Evolutionary conservation across 2,329 filamentous ascomycete species (phyloP).

Genomic region (Trichoderma brevicompactum): DNA sequence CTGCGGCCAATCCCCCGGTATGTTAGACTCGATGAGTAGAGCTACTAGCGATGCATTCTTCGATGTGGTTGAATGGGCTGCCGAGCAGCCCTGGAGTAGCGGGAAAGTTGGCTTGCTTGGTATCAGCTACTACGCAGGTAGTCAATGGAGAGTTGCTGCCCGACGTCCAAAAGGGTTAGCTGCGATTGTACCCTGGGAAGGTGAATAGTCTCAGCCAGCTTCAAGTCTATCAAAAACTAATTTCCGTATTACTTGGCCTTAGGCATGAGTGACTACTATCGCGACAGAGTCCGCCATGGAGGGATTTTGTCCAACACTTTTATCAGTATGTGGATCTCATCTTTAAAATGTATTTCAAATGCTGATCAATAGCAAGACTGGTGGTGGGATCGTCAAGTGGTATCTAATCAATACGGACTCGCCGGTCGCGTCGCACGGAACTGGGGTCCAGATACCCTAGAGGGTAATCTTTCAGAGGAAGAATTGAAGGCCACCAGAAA

Average conservation of each 20-base stretch:
- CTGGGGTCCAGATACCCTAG: neutral
- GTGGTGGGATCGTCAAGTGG: neutral
- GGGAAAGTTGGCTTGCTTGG: neutral
- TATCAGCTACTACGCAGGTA: neutral
- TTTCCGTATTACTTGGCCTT: too few species aligned
- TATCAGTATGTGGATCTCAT: neutral
- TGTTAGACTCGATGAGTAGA: neutral
- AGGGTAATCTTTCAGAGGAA: neutral
- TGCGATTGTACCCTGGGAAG: neutral
- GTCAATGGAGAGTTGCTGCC: neutral
- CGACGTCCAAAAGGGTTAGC: neutral
- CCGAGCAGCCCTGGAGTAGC: neutral
- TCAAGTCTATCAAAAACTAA: too few species aligned
- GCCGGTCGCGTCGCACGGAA: neutral
- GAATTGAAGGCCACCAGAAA: too few species aligned
- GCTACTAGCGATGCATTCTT: neutral
- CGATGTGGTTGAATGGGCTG: conserved; percentile 1
- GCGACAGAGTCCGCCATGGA: neutral
- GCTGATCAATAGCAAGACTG: too few species aligned
- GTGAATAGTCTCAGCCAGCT: too few species aligned
- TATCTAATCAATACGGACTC: neutral
- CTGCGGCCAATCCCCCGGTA: neutral
- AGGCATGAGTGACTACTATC: neutral
- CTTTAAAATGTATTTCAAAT: too few species aligned
- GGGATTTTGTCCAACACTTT: neutral